Evolutionary conservation across 2,329 filamentous ascomycete genomes (phyloP), one percentile per base, ranked within the genome.

Genomic region (Monilinia aucupariae): DNA sequence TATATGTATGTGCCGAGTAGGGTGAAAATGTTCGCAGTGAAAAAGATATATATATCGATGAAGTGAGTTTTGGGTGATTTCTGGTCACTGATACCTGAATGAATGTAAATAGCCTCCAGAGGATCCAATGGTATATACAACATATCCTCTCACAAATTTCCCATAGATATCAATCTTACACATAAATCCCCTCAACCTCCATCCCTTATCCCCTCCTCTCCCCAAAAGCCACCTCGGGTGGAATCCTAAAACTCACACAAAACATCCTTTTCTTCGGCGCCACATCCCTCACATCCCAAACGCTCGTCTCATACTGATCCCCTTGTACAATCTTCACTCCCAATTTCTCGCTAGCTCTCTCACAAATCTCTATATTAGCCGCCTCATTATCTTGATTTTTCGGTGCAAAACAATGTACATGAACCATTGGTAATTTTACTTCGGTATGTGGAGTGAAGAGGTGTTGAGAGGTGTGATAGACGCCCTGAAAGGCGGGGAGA

Each of bases 191-290:
- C 32, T 7, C 17, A 37, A 39, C 8, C 7, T 32, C 12, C 17
- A 8, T 25, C 20, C 8, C 13, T 41, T 47, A 49, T 2, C 22
- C 7, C n/a, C 49, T 59, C 65, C 68, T 68, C 61, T 67, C 61
- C 34, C 67, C 59, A 78, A 96, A 97, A 17, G 92, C 94, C 7
- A 97, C 90, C 70, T 90, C 86, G 41, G 80, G 77, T 2, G 94
- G 94, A 65, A 99, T 74, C 66, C 92, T 85, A 77, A 99, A 97
- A 69, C 86, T 96, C 37, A 91, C 93, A 75, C 94, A 97, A 76
- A 93, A 97, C 92, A 97, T 97, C 73, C 89, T 85, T 81, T 99
- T 99, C 72, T 91, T 88, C 6, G 94, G 94, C 64, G 92, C 90
- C 62, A 99, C 94, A 69, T 96, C 86, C 67, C 94, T 83, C 41